These are phyloP conservation scores for Scheffersomyces parashehatae DNA, from an alignment of 1,139 yeast genomes.

Conservation along the genomic window DNA sequence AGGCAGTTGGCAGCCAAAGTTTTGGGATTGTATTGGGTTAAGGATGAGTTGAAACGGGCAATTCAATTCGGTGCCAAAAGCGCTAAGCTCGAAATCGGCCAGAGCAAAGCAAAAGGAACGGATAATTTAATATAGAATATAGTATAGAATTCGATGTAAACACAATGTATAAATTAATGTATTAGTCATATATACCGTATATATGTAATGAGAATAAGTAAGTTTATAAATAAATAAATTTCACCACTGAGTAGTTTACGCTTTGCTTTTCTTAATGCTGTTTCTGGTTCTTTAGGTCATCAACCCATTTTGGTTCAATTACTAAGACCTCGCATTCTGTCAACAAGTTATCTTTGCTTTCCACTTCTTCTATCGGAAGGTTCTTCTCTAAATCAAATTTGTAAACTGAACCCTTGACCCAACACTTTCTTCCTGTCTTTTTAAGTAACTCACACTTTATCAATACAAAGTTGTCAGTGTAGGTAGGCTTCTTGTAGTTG, in stretches of 20 bases:
- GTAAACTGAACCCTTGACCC: conserved; percentile 43
- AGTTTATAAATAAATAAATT: not conserved
- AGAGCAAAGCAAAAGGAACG: conserved; percentile 65
- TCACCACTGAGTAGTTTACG: not conserved
- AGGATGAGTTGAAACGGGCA: conserved; percentile 85
- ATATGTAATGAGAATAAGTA: conserved; percentile 3
- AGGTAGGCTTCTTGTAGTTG: conserved; percentile 42
- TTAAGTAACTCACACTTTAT: conserved; percentile 34
- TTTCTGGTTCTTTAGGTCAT: conserved; percentile 24
- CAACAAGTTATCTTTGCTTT: conserved; percentile 26
- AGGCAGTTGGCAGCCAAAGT: conserved; percentile 55
- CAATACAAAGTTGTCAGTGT: conserved; percentile 32
- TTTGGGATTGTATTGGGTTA: conserved; percentile 57
- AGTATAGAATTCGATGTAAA: not conserved
- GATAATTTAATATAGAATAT: conserved; percentile 29
- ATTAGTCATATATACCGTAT: not conserved
- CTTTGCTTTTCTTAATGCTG: not conserved
- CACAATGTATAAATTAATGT: not conserved
- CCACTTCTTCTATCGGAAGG: conserved; percentile 17
- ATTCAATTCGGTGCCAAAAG: conserved; percentile 95
- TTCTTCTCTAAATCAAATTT: conserved; percentile 13
- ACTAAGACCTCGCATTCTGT: conserved; percentile 46
- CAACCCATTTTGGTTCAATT: conserved; percentile 50
- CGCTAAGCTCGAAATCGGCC: conserved; percentile 85
- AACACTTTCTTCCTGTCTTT: conserved; percentile 44